These are phyloP conservation scores for Cerioporus squamosus DNA, from an alignment of 1,284 basidiomycete species.

Conservation along the genomic window DNA sequence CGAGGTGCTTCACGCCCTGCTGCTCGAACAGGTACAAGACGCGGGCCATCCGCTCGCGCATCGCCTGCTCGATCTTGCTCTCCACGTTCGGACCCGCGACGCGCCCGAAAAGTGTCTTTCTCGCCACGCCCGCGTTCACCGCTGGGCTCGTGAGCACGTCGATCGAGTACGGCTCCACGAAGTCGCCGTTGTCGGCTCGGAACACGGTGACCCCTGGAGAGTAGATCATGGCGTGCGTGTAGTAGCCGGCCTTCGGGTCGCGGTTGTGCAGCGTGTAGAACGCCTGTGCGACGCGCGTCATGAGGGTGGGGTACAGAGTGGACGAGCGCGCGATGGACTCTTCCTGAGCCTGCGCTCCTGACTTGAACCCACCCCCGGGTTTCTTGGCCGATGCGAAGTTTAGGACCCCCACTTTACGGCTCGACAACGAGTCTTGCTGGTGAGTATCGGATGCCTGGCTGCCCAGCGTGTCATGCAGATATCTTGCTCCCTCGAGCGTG, in stretches of 20 bases:
- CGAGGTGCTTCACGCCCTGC: conserved; percentile 56
- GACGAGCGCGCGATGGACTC: conserved; percentile 74
- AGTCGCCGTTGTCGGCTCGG: conserved; percentile 57
- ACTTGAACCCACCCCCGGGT: conserved; percentile 70
- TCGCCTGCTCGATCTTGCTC: conserved; percentile 52
- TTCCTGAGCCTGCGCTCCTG: conserved; percentile 71
- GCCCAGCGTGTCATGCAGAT: conserved; percentile 23
- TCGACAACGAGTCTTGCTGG: conserved; percentile 18
- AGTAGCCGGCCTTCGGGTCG: conserved; percentile 55
- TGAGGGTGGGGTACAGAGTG: conserved; percentile 62
- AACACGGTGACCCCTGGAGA: conserved; percentile 61
- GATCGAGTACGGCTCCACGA: conserved; percentile 56
- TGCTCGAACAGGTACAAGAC: conserved; percentile 67
- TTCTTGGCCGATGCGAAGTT: conserved; percentile 74
- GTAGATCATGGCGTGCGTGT: conserved; percentile 72
- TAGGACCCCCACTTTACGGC: conserved; percentile 55
- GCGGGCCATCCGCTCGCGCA: conserved; percentile 72
- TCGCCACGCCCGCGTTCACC: conserved; percentile 68
- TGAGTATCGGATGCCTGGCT: neutral
- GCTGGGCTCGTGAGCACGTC: conserved; percentile 70
- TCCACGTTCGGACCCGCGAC: conserved; percentile 47
- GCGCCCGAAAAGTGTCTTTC: conserved; percentile 36
- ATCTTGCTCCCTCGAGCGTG: conserved; percentile 53
- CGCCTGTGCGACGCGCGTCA: conserved; percentile 50
- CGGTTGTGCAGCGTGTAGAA: conserved; percentile 63